phyloP scores from a whole-genome alignment of 768 basidiomycete genomes.

The Podaxis sp. region DNA sequence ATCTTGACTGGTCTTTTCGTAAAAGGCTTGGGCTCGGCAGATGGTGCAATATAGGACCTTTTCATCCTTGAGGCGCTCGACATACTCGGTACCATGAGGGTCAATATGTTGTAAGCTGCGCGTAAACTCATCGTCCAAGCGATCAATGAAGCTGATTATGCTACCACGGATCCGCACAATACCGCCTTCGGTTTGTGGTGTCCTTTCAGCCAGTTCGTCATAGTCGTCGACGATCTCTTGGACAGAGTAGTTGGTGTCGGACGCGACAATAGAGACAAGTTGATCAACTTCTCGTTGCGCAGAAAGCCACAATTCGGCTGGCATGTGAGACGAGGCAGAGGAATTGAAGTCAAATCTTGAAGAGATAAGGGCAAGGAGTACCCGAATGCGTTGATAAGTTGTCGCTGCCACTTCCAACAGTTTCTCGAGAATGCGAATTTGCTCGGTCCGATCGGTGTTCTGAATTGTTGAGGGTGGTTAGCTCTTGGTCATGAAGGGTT shows the following conservation, averaged over 20 bases:
- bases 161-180: conserved; percentile 89
- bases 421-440: conserved; percentile 88
- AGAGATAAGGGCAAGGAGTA: conserved; percentile 90
- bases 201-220: conserved; percentile 84
- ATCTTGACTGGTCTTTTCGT: conserved; percentile 74
- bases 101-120: conserved; percentile 97
- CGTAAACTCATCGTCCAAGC: conserved; percentile 97
- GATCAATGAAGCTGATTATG: conserved; percentile 94
- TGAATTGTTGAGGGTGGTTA: conserved; percentile 29
- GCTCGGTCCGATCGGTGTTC: conserved; percentile 96
- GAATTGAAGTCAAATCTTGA: conserved; percentile 98
- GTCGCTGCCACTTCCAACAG: conserved; percentile 84
- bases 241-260: conserved; percentile 75
- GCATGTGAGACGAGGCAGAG: conserved; percentile 83
- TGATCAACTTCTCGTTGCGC: conserved; percentile 89
- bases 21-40: conserved; percentile 88
- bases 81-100: conserved; percentile 98
- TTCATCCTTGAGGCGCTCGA: conserved; percentile 95
- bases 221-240: conserved; percentile 90
- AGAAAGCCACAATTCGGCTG: conserved; percentile 85
- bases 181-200: conserved; percentile 69
- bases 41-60: conserved; percentile 92
- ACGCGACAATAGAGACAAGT: conserved; percentile 75
- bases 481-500: conserved; percentile 2
- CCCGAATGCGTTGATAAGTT: conserved; percentile 90